A percentile compares a stretch with the other conserved stretches of the same genome.
phyloP scores from a whole-genome alignment of 495 filamentous ascomycete species.

The Neurospora sp. region DNA sequence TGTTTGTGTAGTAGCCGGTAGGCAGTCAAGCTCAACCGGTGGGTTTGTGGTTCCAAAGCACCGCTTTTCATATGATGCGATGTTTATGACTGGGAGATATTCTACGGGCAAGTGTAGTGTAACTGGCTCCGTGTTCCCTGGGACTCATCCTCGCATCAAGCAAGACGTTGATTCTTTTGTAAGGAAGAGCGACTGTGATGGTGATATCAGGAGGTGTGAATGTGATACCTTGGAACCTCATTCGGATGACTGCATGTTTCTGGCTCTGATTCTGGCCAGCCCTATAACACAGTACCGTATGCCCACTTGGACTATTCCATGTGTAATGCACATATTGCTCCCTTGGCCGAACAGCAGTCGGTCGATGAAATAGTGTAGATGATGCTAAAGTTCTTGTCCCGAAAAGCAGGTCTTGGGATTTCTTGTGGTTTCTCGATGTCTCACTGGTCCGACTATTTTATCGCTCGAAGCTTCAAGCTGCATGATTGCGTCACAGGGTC shows the following conservation, averaged over 20 bases:
- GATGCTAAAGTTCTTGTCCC: background rate
- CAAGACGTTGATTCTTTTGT: background rate
- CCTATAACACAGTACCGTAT: background rate
- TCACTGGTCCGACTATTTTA: background rate
- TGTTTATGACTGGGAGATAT: background rate
- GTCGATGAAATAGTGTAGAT: background rate
- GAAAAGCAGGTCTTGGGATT: background rate
- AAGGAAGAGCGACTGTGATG: background rate
- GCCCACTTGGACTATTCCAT: background rate
- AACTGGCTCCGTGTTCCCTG: background rate
- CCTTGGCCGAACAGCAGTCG: background rate
- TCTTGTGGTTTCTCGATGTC: background rate
- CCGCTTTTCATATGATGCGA: background rate
- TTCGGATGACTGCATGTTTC: background rate
- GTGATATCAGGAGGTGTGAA: background rate
- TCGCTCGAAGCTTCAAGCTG: background rate
- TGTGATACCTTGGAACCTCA: background rate
- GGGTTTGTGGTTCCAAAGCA: background rate
- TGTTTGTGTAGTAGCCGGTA: background rate
- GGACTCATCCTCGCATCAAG: background rate
- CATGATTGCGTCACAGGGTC: background rate
- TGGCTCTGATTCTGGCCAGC: background rate
- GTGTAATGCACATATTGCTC: background rate
- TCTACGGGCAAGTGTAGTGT: background rate
- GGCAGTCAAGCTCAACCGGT: background rate